Evolutionary conservation across 345 rosid species (phyloP), one percentile per base, ranked within the genome.

Genomic region (Eucalyptus urophylla): DNA sequence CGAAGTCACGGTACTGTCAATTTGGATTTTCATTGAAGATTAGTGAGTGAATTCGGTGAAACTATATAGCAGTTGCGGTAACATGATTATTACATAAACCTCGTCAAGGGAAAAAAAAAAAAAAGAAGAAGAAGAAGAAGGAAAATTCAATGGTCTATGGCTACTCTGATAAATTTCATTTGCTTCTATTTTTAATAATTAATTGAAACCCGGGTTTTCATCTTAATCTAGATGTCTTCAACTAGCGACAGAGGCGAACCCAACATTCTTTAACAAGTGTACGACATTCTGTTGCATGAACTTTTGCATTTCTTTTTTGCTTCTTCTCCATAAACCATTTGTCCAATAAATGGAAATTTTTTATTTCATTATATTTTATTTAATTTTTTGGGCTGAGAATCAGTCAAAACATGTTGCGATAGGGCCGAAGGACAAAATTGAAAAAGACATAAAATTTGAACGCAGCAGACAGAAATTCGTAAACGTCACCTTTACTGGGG

Each of bases 61-160:
- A 67, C 43, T 15, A 31, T 22, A 67, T 31, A 67, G 43, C 12
- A 9, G 31, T 12, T 12, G 43, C 22, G 2, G 12, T 14, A 37
- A 31, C 40, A 2, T 11, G 12, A 67, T 37, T 67, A 31, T 31
- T 60, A 1, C 15, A 60, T 60, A 13, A 60, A 27, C 69, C 15
- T 60, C 6, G 4, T 60, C 69, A 6, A 27, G 67, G 2, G 2
- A 0, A 4, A 3, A 11, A 25, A 24, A 24, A 58, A 11, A 1
- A 12, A 0, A 19, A 25, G 25, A 40, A 40, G 1, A 22, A 12
- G 19, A 8, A 21, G 21, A 21, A 54, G 3, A 22, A 60, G 14
- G 31, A 27, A 25, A 60, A 27, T 13, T 60, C 16, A 27, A 27
- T 27, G 67, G 8, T 60, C 15, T 60, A 4, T 25, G 67, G 31